Conservation (phyloP, 2,329 filamentous ascomycete species). For the Drechslerella coelobrocha region DNA sequence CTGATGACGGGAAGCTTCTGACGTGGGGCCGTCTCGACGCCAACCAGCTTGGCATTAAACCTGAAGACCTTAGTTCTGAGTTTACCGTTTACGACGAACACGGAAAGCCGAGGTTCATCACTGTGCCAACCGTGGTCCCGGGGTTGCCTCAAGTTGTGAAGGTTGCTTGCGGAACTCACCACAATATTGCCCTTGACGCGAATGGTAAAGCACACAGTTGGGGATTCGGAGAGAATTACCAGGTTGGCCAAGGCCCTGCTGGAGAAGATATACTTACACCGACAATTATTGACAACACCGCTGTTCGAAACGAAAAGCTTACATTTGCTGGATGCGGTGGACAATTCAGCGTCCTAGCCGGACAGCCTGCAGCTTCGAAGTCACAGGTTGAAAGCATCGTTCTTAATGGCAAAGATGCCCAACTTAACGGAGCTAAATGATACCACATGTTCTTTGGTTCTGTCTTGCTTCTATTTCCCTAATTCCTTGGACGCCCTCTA, state of each 20-base stretch:
- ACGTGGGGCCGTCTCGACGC: conserved; percentile 68
- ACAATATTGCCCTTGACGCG: conserved; percentile 70
- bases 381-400: conserved; percentile 19
- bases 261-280: conserved; percentile 81
- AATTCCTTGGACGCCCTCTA: too few species aligned
- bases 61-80: conserved; percentile 65
- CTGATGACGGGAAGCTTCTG: conserved; percentile 65
- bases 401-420: conserved; percentile 38
- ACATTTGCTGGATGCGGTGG: conserved; percentile 84
- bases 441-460: not conserved
- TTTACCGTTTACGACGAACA: conserved; percentile 70
- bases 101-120: conserved; percentile 73
- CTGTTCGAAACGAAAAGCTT: conserved; percentile 75
- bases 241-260: conserved; percentile 75
- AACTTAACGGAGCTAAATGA: conserved; percentile 33
- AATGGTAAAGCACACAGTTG: conserved; percentile 76
- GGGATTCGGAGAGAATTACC: conserved; percentile 82
- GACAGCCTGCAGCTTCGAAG: conserved; percentile 54
- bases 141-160: conserved; percentile 65
- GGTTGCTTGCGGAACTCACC: conserved; percentile 73
- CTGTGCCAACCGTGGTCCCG: conserved; percentile 68
- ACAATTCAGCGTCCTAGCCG: conserved; percentile 75
- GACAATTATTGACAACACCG: conserved; percentile 82
- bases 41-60: conserved; percentile 66
- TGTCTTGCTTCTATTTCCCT: too few species aligned